Percentiles rank a stretch among this genome's conserved stretches.
Evolutionary conservation across 805 yeast species (phyloP).

Genomic region (Starmerella ratchasimensis): DNA sequence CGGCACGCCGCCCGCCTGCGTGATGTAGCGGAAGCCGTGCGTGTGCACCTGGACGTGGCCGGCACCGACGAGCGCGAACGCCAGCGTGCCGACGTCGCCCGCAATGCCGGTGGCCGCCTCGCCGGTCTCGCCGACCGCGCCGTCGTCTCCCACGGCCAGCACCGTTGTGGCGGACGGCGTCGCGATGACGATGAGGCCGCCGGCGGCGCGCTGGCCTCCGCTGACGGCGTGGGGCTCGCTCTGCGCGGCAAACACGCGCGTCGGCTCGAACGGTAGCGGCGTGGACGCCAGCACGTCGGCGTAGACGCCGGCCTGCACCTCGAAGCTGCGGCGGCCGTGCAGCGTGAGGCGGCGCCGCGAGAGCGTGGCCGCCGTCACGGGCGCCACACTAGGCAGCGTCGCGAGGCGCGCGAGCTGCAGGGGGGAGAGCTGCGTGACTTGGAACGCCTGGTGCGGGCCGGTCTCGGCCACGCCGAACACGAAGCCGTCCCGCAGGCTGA

Average conservation of each 20-base stretch:
- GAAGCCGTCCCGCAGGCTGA: constrained; percentile 50
- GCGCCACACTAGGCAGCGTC: constrained; percentile 2
- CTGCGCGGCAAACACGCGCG: constrained; percentile 51
- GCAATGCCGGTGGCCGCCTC: constrained; percentile 46
- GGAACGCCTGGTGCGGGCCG: constrained; percentile 57
- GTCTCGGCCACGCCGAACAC: constrained; percentile 51
- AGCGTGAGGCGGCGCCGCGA: background rate
- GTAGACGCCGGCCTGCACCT: constrained; percentile 44
- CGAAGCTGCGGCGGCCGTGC: constrained; percentile 4
- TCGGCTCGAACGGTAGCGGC: constrained; percentile 49
- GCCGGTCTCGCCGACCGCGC: constrained; percentile 51
- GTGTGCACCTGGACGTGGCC: constrained; percentile 62
- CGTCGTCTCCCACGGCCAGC: constrained; percentile 54
- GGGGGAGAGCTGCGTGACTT: constrained; percentile 52
- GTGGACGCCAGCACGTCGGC: constrained; percentile 55
- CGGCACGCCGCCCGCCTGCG: constrained; percentile 16
- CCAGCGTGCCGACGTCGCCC: constrained; percentile 45
- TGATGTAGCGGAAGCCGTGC: constrained; percentile 52
- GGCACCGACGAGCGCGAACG: constrained; percentile 53
- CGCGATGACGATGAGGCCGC: constrained; percentile 49
- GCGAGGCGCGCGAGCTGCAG: constrained; percentile 7
- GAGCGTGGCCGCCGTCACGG: constrained; percentile 3
- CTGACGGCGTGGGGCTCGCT: too few relatives aligned
- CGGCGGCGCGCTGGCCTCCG: constrained; percentile 24
- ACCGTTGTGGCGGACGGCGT: constrained; percentile 56